phyloP scores from a whole-genome alignment of 306 rosid species.

The Castanea mollissima region DNA sequence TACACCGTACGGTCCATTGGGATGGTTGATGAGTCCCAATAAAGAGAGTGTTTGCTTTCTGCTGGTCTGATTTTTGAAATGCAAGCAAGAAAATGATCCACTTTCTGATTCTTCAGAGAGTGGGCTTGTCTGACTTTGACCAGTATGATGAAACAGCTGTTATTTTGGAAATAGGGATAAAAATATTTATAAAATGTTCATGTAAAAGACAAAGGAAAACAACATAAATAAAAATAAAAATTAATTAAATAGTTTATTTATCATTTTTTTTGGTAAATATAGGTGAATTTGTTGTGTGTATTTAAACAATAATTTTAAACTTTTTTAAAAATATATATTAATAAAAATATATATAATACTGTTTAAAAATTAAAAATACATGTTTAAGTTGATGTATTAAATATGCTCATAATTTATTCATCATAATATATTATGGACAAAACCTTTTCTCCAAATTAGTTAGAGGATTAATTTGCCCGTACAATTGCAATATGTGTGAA shows the following conservation, averaged over 20 bases:
- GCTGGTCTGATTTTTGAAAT: slow-evolving; percentile 25
- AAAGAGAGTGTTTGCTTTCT: slow-evolving; percentile 40
- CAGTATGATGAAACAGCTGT: slow-evolving; percentile 38
- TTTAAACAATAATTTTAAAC: too few relatives aligned
- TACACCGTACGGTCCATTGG: slow-evolving; percentile 7
- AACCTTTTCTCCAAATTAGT: too few relatives aligned
- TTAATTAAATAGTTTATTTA: too few relatives aligned
- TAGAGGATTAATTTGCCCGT: too few relatives aligned
- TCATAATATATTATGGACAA: too few relatives aligned
- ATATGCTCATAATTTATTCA: too few relatives aligned
- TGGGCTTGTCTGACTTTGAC: slow-evolving; percentile 63
- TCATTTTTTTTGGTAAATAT: too few relatives aligned
- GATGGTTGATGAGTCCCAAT: slow-evolving; percentile 66
- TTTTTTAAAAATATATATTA: too few relatives aligned
- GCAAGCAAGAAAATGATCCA: slow-evolving; percentile 33
- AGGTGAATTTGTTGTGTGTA: fast-evolving
- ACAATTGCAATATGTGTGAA: too few relatives aligned
- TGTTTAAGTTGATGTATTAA: too few relatives aligned
- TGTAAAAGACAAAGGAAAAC: not conserved
- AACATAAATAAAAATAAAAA: not conserved
- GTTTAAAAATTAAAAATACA: too few relatives aligned
- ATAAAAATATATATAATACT: too few relatives aligned
- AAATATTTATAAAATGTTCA: not conserved
- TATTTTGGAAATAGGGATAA: slow-evolving; percentile 1
- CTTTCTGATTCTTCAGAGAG: slow-evolving; percentile 46